Conservation (phyloP, 164 flowering plant species). For the Nelumbo lutea region DNA sequence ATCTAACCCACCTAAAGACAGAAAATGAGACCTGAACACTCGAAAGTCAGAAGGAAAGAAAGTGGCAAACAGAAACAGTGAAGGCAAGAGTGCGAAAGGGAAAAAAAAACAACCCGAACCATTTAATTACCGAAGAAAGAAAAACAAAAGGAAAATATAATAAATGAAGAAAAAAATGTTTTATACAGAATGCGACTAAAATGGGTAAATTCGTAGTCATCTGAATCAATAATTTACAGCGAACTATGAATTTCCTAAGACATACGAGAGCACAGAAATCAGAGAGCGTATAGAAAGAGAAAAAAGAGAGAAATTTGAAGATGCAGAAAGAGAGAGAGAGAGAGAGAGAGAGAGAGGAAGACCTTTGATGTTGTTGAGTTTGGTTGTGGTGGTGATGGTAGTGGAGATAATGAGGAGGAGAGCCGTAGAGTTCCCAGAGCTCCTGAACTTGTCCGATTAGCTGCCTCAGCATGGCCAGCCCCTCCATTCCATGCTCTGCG, state of each 20-base stretch:
- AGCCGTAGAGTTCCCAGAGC: constrained; percentile 52
- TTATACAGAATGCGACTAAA: neutral
- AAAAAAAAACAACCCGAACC: neutral
- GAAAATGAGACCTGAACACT: neutral
- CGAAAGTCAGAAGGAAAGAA: neutral
- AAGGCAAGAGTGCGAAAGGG: neutral
- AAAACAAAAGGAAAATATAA: neutral
- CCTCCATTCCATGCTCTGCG: constrained; percentile 41
- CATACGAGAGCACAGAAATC: neutral
- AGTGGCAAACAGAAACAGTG: neutral
- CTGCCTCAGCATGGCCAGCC: constrained; percentile 72
- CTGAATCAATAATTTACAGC: neutral
- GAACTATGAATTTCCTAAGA: neutral
- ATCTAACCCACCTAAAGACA: neutral
- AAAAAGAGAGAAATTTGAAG: neutral
- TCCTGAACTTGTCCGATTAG: constrained; percentile 80
- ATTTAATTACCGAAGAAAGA: neutral
- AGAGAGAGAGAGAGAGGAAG: constrained; percentile 11
- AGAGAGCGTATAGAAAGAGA: neutral
- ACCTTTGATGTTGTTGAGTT: constrained; percentile 11
- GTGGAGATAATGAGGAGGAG: constrained; percentile 26
- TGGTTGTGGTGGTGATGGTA: constrained; percentile 10
- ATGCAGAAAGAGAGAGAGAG: neutral
- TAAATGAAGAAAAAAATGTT: neutral
- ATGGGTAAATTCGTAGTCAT: neutral